Conservation (phyloP, 163 green algal genomes). For the Scenedesmus sp. region DNA sequence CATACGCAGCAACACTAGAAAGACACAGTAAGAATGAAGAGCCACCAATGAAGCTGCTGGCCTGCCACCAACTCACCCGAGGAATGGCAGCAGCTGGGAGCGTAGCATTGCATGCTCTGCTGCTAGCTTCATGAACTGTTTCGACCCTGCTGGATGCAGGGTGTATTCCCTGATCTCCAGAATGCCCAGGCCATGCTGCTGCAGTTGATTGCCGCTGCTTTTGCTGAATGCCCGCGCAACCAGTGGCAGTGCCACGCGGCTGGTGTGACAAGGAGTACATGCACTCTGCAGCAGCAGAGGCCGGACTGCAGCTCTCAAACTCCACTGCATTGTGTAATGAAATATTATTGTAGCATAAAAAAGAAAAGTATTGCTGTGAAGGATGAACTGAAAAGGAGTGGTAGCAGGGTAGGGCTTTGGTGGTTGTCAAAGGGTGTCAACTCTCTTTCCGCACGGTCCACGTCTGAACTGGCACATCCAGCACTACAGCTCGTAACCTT, state of each 20-base stretch:
- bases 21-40: too few species aligned
- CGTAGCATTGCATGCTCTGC: slow-evolving; percentile 67
- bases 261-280: background rate
- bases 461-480: background rate
- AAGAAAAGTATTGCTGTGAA: background rate
- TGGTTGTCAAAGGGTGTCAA: background rate
- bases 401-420: slow-evolving; percentile 11
- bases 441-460: background rate
- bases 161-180: slow-evolving; percentile 82
- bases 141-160: slow-evolving; percentile 71
- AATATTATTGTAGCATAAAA: background rate
- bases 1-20: too few species aligned
- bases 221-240: background rate
- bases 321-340: background rate
- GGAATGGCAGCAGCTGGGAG: slow-evolving; percentile 73
- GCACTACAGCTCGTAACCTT: background rate
- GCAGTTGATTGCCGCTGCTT: background rate
- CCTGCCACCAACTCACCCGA: slow-evolving; percentile 64
- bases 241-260: background rate
- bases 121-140: slow-evolving; percentile 70
- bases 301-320: background rate
- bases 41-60: too few species aligned
- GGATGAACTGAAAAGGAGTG: background rate
- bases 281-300: background rate
- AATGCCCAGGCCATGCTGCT: slow-evolving; percentile 49